phyloP scores from a whole-genome alignment of 352 stramenopile species.

The Phytopythium montanum region DNA sequence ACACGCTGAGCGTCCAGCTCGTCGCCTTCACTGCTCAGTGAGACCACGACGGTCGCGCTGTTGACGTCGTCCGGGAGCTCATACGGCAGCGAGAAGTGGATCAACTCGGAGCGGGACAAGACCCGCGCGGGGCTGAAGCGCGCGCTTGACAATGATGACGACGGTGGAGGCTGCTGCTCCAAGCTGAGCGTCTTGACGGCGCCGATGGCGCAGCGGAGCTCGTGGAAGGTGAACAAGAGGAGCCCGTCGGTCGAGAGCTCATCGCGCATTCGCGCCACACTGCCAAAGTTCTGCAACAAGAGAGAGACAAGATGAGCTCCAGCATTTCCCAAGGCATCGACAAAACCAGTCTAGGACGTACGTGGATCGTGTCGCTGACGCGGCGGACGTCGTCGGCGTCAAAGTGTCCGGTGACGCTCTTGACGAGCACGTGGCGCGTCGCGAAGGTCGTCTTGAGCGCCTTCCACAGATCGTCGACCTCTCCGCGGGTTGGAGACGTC shows the following conservation, averaged over 20 bases:
- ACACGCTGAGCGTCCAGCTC: slow-evolving; percentile 12
- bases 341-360: slow-evolving; percentile 18
- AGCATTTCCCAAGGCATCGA: background rate
- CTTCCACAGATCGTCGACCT: slow-evolving; percentile 39
- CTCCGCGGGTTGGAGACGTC: background rate
- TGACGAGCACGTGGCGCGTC: slow-evolving; percentile 67
- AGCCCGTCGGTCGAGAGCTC: slow-evolving; percentile 52
- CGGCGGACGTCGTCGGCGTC: slow-evolving; percentile 33
- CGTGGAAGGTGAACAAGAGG: slow-evolving; percentile 74
- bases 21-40: slow-evolving; percentile 12
- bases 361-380: slow-evolving; percentile 48
- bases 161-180: background rate
- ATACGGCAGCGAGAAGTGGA: slow-evolving; percentile 68
- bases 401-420: slow-evolving; percentile 30
- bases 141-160: background rate
- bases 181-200: slow-evolving; percentile 28
- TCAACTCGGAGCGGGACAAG: slow-evolving; percentile 15
- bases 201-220: slow-evolving; percentile 60
- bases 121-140: slow-evolving; percentile 1
- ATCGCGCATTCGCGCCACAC: slow-evolving; percentile 38
- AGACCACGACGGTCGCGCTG: slow-evolving; percentile 54
- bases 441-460: slow-evolving; percentile 52
- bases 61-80: slow-evolving; percentile 62
- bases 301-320: background rate
- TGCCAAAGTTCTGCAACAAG: slow-evolving; percentile 48